Conservation (phyloP, 768 basidiomycete genomes). For the Boletus sp. region DNA sequence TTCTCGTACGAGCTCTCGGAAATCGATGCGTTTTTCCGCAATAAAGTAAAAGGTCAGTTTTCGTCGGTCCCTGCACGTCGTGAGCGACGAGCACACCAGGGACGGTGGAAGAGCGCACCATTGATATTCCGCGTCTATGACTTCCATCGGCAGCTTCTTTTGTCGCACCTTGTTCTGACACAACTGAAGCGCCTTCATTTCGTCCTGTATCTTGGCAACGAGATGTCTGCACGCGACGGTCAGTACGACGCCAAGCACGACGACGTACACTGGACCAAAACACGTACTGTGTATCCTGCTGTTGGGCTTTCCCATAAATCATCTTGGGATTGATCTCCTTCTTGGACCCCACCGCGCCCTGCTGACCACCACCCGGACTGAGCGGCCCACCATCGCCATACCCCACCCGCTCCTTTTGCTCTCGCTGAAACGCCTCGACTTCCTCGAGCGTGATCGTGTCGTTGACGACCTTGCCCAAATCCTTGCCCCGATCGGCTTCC, state of each 20-base stretch:
- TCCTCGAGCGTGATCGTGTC: conserved; percentile 87
- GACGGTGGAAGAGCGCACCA: conserved; percentile 55
- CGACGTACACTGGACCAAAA: neutral
- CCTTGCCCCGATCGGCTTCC: conserved; percentile 93
- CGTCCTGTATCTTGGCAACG: conserved; percentile 83
- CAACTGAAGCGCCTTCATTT: conserved; percentile 85
- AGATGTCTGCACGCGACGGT: conserved; percentile 50
- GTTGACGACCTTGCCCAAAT: conserved; percentile 89
- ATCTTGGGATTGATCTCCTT: conserved; percentile 97
- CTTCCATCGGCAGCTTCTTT: conserved; percentile 97
- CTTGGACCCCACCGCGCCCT: conserved; percentile 44
- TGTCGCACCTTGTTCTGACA: conserved; percentile 91
- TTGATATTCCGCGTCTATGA: conserved; percentile 98
- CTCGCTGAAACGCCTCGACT: conserved; percentile 86
- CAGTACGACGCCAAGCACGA: neutral
- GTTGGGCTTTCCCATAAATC: conserved; percentile 87
- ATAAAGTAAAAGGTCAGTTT: conserved; percentile 98
- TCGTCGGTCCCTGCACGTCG: conserved; percentile 77
- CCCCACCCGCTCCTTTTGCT: conserved; percentile 61
- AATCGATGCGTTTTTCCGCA: conserved; percentile 93
- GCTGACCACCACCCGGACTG: conserved; percentile 44
- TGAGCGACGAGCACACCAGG: neutral
- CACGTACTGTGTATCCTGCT: conserved; percentile 75
- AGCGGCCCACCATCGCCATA: conserved; percentile 43
- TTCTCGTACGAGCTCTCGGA: conserved; percentile 94